Evolutionary conservation across 495 filamentous ascomycete species (phyloP).

Genomic region (Aspergillus affinis): DNA sequence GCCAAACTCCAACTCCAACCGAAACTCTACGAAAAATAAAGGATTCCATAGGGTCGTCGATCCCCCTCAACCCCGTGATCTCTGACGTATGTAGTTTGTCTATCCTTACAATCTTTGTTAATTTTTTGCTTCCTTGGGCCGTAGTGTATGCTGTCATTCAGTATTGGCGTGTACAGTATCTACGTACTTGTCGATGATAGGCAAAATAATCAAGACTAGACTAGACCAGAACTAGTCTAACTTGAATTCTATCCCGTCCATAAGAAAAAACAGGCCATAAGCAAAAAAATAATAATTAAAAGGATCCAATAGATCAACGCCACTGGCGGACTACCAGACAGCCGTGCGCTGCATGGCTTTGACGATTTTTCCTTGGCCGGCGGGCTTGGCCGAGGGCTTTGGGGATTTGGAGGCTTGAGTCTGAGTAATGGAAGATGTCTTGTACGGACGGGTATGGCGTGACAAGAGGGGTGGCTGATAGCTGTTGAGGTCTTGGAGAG

Average conservation of each 20-base stretch:
- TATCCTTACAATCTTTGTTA: background rate
- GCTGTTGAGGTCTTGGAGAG: background rate
- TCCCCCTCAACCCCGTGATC: background rate
- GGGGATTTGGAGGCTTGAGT: background rate
- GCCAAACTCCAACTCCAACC: background rate
- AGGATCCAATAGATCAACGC: no score
- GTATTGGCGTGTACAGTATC: background rate
- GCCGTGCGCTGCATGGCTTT: no score
- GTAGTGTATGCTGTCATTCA: background rate
- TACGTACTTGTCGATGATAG: background rate
- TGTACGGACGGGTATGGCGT: no score
- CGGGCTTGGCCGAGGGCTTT: background rate
- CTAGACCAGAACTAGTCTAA: no score
- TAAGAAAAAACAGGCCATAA: no score
- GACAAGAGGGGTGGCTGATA: no score
- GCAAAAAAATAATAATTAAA: no score
- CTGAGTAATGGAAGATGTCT: background rate
- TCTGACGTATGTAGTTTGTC: background rate
- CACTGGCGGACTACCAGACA: no score
- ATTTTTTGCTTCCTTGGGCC: background rate
- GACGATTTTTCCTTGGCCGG: background rate
- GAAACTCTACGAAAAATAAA: background rate
- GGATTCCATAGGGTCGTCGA: background rate
- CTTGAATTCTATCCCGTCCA: no score
- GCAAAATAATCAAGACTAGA: no score